A percentile compares a stretch with the other conserved stretches of the same genome.
These are phyloP conservation scores for Rhizopogon salebrosus DNA, from an alignment of 768 basidiomycete species.

Conservation along the genomic window DNA sequence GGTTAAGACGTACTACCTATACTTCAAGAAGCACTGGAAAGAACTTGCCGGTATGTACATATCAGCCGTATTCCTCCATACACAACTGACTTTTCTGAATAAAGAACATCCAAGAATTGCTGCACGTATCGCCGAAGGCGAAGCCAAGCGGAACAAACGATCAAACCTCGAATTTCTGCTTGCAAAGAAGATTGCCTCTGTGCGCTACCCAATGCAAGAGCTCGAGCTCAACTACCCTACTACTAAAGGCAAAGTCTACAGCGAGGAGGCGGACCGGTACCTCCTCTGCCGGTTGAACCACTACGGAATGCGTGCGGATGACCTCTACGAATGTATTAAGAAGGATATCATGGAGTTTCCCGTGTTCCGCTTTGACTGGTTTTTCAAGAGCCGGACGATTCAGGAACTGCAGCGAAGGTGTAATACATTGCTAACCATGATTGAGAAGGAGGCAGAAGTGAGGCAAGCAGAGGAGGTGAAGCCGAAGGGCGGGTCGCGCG, in stretches of 20 bases:
- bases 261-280: conserved; percentile 96
- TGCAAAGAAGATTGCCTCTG: conserved; percentile 74
- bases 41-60: conserved; percentile 63
- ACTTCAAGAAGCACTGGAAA: conserved; percentile 88
- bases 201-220: conserved; percentile 93
- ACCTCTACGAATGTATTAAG: conserved; percentile 94
- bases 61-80: neutral
- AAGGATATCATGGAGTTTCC: conserved; percentile 96
- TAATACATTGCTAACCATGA: conserved; percentile 81
- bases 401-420: conserved; percentile 87
- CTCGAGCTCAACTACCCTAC: conserved; percentile 92
- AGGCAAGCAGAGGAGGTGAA: conserved; percentile 65
- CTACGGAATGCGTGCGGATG: conserved; percentile 85
- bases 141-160: conserved; percentile 83
- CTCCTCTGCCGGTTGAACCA: conserved; percentile 84
- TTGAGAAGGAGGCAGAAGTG: conserved; percentile 82
- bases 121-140: conserved; percentile 82
- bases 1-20: conserved; percentile 70
- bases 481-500: conserved; percentile 48
- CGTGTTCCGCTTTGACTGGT: conserved; percentile 97
- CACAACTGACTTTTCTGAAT: neutral
- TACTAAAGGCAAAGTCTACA: conserved; percentile 95
- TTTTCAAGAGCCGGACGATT: conserved; percentile 89
- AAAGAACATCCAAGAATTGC: conserved; percentile 77
- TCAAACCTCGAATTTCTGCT: conserved; percentile 77